A percentile compares a stretch with the other conserved stretches of the same genome.
Conservation (phyloP, 306 rosid genomes). For the Sesbania bispinosa region DNA sequence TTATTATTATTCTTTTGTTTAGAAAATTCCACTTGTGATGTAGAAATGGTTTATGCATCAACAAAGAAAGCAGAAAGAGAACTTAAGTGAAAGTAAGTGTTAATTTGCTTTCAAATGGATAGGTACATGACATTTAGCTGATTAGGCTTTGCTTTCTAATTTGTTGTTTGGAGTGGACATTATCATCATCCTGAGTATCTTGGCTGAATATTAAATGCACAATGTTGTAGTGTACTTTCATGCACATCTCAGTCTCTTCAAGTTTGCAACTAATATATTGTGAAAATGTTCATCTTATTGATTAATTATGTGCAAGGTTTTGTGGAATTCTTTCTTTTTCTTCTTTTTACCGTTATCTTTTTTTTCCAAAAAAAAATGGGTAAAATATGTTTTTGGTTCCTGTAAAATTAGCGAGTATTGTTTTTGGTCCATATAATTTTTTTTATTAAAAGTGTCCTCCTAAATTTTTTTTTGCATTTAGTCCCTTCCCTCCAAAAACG, state of each 20-base stretch:
- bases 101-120: neutral
- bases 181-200: neutral
- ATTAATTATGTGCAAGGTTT: neutral
- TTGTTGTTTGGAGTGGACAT: neutral
- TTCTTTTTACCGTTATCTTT: no score
- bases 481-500: no score
- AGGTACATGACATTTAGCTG: neutral
- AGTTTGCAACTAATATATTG: neutral
- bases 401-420: no score
- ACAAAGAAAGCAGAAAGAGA: conserved; percentile 83
- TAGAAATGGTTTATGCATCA: conserved; percentile 84
- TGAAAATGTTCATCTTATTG: neutral
- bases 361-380: no score
- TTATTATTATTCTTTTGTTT: conserved; percentile 16
- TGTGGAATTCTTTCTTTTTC: neutral
- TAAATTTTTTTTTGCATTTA: no score
- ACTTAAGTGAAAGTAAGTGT: conserved; percentile 92
- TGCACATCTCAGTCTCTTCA: neutral
- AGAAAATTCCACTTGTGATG: conserved; percentile 82
- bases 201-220: neutral
- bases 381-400: no score
- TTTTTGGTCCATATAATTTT: no score
- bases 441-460: no score
- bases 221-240: neutral
- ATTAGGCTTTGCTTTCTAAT: neutral